Evolutionary conservation across 805 yeast genomes (phyloP).

Genomic region (Pichia kluyveri): DNA sequence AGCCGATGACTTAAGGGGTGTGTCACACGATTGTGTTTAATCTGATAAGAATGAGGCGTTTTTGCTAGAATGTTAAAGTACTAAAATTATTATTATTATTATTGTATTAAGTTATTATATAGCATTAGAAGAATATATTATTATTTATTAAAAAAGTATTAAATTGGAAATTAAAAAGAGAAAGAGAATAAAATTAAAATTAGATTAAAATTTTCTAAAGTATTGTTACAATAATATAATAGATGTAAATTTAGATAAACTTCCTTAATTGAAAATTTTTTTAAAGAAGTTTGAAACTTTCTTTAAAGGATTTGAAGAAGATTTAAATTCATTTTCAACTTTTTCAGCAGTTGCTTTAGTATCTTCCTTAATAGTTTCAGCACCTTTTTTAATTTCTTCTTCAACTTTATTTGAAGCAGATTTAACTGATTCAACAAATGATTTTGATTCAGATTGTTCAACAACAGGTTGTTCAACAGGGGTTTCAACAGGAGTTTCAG

Average conservation of each 20-base stretch:
- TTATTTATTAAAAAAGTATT: too few species aligned
- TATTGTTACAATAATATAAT: too few species aligned
- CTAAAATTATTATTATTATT: too few species aligned
- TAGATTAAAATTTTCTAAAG: too few species aligned
- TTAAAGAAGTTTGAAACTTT: constrained; percentile 23
- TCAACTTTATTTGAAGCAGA: constrained; percentile 14
- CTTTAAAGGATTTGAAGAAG: constrained; percentile 14
- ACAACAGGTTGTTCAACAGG: not conserved
- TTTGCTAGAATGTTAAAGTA: too few species aligned
- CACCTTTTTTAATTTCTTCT: constrained; percentile 8
- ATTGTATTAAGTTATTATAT: too few species aligned
- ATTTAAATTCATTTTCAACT: not conserved
- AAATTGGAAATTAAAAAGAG: too few species aligned
- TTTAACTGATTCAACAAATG: constrained; percentile 6
- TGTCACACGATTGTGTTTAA: too few species aligned
- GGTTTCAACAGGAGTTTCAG: not conserved
- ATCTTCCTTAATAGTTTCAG: constrained; percentile 1
- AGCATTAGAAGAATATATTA: too few species aligned
- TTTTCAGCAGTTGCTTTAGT: constrained; percentile 2
- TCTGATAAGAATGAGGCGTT: too few species aligned
- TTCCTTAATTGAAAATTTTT: constrained; percentile 13
- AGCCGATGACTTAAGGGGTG: too few species aligned
- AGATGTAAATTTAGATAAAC: not conserved
- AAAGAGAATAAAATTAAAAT: not conserved
- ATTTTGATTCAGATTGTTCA: not conserved